Evolutionary conservation across 805 yeast genomes (phyloP).

Genomic region (Saturnispora sanitii): DNA sequence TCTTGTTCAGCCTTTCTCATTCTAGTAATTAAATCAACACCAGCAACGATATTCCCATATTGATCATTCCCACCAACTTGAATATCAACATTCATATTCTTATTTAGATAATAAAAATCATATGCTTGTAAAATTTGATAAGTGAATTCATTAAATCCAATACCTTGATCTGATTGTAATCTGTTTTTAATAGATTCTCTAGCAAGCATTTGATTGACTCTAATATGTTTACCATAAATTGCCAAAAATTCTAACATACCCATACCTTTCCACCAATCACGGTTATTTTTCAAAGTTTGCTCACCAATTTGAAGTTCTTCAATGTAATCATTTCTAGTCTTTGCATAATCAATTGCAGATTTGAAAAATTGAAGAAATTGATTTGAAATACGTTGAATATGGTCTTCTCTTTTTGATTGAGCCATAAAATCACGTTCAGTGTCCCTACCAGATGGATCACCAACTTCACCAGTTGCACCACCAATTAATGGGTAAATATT

Average conservation of each 20-base stretch:
- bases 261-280: constrained; percentile 78
- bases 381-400: constrained; percentile 45
- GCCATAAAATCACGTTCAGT: constrained; percentile 62
- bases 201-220: constrained; percentile 80
- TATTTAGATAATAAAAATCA: constrained; percentile 78
- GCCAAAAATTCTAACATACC: constrained; percentile 71
- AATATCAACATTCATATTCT: constrained; percentile 45
- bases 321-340: constrained; percentile 31
- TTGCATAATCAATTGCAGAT: constrained; percentile 55
- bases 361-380: constrained; percentile 58
- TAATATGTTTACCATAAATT: constrained; percentile 62
- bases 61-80: constrained; percentile 97
- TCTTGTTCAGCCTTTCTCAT: constrained; percentile 24
- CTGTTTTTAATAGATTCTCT: constrained; percentile 81
- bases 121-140: constrained; percentile 90
- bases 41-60: constrained; percentile 97
- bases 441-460: constrained; percentile 90
- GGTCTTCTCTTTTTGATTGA: constrained; percentile 39
- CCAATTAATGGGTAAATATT: constrained; percentile 77
- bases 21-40: constrained; percentile 75
- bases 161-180: constrained; percentile 56
- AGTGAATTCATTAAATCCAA: constrained; percentile 90
- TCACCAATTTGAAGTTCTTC: constrained; percentile 12
- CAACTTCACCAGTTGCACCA: constrained; percentile 92
- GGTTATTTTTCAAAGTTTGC: constrained; percentile 43